phyloP scores from a whole-genome alignment of 345 rosid species.

The Gossypium turneri region DNA sequence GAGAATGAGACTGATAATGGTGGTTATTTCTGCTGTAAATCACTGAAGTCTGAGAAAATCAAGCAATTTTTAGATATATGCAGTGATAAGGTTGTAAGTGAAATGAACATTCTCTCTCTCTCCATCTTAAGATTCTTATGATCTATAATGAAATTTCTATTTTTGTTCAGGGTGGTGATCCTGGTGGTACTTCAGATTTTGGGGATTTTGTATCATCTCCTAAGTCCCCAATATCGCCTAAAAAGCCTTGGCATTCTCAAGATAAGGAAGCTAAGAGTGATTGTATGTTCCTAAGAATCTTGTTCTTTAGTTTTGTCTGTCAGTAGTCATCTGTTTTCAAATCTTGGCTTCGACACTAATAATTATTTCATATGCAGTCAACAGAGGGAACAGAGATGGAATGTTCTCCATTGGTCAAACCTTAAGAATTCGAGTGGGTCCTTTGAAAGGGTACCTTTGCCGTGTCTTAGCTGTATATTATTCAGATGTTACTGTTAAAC shows the following conservation, averaged over 20 bases:
- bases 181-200: constrained; percentile 40
- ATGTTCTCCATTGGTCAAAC: constrained; percentile 80
- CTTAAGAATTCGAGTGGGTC: constrained; percentile 85
- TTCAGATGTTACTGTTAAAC: constrained; percentile 86
- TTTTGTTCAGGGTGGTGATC: constrained; percentile 32
- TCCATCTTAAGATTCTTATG: not conserved
- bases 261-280: constrained; percentile 41
- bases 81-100: constrained; percentile 52
- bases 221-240: constrained; percentile 67
- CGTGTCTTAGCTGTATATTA: constrained; percentile 75
- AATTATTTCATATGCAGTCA: constrained; percentile 50
- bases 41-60: constrained; percentile 73
- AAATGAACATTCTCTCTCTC: not conserved
- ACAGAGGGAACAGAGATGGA: constrained; percentile 60
- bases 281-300: constrained; percentile 44
- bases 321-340: constrained; percentile 4
- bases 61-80: constrained; percentile 39
- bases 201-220: constrained; percentile 72
- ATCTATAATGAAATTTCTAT: constrained; percentile 19
- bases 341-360: constrained; percentile 11
- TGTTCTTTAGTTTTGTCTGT: not conserved
- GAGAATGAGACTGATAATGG: constrained; percentile 75
- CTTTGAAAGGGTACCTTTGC: constrained; percentile 89
- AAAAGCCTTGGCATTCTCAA: constrained; percentile 46
- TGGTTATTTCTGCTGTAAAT: constrained; percentile 75